Base-by-base conservation (phyloP, 352 stramenopile species). In the Globisporangium spiculum region DNA sequence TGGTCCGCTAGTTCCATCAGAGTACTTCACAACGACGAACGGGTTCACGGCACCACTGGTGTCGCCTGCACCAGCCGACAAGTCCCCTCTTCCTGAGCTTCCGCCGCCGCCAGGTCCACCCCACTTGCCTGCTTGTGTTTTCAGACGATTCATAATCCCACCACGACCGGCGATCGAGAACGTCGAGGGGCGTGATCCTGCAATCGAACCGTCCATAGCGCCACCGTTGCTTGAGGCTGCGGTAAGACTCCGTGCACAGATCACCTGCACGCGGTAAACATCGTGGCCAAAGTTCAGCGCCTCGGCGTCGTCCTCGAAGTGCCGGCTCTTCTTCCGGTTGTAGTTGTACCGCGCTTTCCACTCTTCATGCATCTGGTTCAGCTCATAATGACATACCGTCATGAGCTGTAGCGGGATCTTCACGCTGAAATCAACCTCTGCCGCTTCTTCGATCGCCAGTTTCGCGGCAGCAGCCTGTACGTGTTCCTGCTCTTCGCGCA, bases 311-410 rank as follows among this genome's bases (percentile, higher is more conserved):
- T 93, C 84, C 24, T 88, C 82, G 68, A 96, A 96, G 66, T 89
- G 89, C 14, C 86, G 76, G 46, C 78, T 84, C 52, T 82, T 78
- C 74, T 90, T 92, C n/a, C 87, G 87, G 58, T 80, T 88, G 67
- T 85, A 91, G 59, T 93, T 92, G 78, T 96, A 96, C 0, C 85
- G 81, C 59, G 77, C 65, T 8, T 81, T 85, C 88, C 88, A 96
- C 30, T 86, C 75, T 30, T 89, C 74, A 46, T 86, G 85, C 78
- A 91, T 91, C 54, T 91, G 79, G 58, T 78, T 66, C 26, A 96
- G 73, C 68, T 96, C 88, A 12, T 72, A 68, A 22, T 91, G 81
- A 54, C 86, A 94, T 24, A 93, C 77, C 1, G 73, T 80, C 30
- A 96, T 78, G 62, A 96, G 73, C 64, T 93, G 84, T 36, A 94